phyloP scores from a whole-genome alignment of 2,329 filamentous ascomycete species.

The Stromatinia cepivora region DNA sequence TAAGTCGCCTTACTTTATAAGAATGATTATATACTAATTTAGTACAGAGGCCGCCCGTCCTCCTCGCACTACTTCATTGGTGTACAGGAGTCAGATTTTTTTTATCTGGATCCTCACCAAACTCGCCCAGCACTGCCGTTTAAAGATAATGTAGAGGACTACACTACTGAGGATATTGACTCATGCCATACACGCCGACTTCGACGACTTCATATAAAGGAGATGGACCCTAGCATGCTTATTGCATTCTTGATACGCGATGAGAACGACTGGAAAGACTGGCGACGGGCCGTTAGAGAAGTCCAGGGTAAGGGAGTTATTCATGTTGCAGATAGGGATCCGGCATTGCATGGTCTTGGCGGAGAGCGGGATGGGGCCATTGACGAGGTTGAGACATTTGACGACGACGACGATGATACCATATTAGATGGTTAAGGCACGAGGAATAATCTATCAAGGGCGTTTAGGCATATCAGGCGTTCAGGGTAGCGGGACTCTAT shows the following conservation, averaged over 20 bases:
- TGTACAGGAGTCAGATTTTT: conserved; percentile 74
- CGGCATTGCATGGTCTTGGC: conserved; percentile 52
- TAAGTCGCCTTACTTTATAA: conserved; percentile 44
- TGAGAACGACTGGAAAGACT: conserved; percentile 79
- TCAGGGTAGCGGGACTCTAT: conserved; percentile 5
- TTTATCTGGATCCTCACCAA: conserved; percentile 92
- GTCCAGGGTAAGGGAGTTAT: conserved; percentile 83
- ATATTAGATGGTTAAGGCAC: conserved; percentile 37
- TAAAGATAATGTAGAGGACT: conserved; percentile 55
- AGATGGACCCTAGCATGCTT: conserved; percentile 98
- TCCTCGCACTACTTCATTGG: conserved; percentile 74
- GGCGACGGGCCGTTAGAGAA: conserved; percentile 74
- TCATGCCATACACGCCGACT: conserved; percentile 87
- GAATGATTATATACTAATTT: conserved; percentile 24
- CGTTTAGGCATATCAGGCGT: conserved; percentile 5
- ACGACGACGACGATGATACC: conserved; percentile 56
- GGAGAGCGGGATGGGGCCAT: conserved; percentile 71
- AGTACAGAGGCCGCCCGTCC: conserved; percentile 77
- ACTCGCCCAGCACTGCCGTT: conserved; percentile 75
- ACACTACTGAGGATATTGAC: conserved; percentile 71
- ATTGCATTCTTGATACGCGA: conserved; percentile 86
- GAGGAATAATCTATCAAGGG: not conserved
- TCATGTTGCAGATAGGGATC: conserved; percentile 74
- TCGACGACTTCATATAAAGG: conserved; percentile 76
- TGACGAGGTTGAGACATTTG: conserved; percentile 86